phyloP scores from a whole-genome alignment of 139 green algal species.

The Micromonas pusilla region DNA sequence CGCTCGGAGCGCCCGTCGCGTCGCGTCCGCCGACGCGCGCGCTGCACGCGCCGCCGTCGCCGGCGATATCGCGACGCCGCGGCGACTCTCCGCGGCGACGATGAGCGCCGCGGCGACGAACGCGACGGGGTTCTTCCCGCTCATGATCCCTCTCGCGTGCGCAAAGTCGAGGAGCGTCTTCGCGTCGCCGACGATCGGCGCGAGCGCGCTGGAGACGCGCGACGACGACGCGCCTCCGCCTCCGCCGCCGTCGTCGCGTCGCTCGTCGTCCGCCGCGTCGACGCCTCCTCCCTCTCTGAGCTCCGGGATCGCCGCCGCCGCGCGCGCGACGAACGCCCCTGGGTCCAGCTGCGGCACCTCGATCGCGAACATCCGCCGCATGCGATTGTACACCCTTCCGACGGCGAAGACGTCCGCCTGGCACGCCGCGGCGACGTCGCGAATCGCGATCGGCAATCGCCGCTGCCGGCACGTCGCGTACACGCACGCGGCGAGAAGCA shows the following conservation, averaged over 20 bases:
- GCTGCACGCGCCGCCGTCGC: background rate
- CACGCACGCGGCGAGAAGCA: constrained; percentile 10
- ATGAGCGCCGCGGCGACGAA: constrained; percentile 9
- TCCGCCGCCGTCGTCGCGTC: background rate
- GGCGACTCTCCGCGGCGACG: background rate
- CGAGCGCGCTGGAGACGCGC: no score
- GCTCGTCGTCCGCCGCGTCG: no score
- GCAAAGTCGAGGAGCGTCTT: constrained; percentile 1
- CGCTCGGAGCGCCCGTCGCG: background rate
- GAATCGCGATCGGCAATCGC: background rate
- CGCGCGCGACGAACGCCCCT: constrained; percentile 8
- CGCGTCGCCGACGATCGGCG: background rate
- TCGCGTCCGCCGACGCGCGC: background rate
- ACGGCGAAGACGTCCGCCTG: constrained; percentile 8
- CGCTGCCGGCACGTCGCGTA: constrained; percentile 1
- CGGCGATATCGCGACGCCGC: background rate
- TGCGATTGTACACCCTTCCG: background rate
- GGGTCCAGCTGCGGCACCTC: constrained; percentile 11
- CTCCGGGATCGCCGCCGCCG: constrained; percentile 10
- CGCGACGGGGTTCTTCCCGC: background rate
- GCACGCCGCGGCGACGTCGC: constrained; percentile 10
- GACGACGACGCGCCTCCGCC: background rate
- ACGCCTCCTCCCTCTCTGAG: background rate
- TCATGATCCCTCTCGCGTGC: background rate
- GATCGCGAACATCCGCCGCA: background rate